Percentiles rank a stretch among this genome's conserved stretches.
These are phyloP conservation scores for Crithidia sp. DNA, from an alignment of 208 protist genomes.

Conservation along the genomic window DNA sequence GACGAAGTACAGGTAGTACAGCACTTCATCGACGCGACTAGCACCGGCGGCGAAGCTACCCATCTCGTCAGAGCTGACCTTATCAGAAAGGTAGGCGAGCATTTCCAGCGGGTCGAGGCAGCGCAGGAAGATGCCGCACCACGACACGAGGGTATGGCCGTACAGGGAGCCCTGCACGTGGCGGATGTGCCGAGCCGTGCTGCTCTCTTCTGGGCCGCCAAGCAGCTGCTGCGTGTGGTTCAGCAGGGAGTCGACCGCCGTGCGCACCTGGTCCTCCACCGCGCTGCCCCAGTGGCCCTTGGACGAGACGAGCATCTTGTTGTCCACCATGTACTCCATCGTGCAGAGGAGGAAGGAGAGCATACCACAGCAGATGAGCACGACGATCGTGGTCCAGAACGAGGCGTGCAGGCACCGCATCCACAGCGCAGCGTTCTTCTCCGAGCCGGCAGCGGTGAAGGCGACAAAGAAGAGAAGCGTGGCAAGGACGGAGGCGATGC, in stretches of 20 bases:
- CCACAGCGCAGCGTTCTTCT: conserved; percentile 39
- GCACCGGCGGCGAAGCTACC: conserved; percentile 50
- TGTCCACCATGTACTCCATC: conserved; percentile 64
- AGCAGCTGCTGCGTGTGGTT: conserved; percentile 43
- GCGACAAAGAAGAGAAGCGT: conserved; percentile 47
- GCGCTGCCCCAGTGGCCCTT: conserved; percentile 62
- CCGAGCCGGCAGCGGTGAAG: conserved; percentile 55
- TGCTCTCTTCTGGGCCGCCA: conserved; percentile 27
- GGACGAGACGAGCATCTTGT: conserved; percentile 54
- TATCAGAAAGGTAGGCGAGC: conserved; percentile 59
- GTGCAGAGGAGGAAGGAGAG: conserved; percentile 57
- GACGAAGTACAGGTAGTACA: conserved; percentile 82
- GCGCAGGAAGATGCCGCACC: conserved; percentile 43
- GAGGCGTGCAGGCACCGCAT: conserved; percentile 46
- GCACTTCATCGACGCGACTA: conserved; percentile 48
- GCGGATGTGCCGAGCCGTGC: conserved; percentile 4
- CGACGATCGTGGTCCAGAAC: conserved; percentile 61
- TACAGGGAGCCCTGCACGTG: conserved; percentile 34
- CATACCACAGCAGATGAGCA: conserved; percentile 56
- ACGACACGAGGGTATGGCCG: conserved; percentile 34
- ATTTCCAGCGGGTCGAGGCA: conserved; percentile 70
- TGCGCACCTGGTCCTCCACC: conserved; percentile 59
- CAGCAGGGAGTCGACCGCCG: conserved; percentile 34
- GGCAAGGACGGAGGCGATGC: conserved; percentile 51
- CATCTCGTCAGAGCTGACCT: conserved; percentile 48